These are phyloP conservation scores for Boletales sp. DNA, from an alignment of 768 basidiomycete genomes.

Conservation along the genomic window DNA sequence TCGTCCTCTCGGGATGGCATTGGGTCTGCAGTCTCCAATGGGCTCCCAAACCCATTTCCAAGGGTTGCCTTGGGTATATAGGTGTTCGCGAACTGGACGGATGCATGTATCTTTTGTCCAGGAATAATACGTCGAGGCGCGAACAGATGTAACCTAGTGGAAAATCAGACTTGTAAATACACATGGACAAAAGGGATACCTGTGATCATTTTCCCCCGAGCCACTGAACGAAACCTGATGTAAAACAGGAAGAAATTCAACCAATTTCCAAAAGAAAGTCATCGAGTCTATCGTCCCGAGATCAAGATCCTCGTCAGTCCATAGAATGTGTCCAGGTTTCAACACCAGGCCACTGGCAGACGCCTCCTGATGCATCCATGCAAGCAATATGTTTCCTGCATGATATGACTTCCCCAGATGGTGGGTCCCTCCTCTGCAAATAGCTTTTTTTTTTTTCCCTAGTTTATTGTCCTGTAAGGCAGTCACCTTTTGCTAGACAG, in stretches of 20 bases:
- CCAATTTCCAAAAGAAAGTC: conserved; percentile 12
- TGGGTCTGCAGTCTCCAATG: conserved; percentile 4
- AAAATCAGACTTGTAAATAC: background rate
- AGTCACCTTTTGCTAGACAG: no score
- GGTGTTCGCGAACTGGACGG: conserved; percentile 16
- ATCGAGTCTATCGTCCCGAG: conserved; percentile 15
- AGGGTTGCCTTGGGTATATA: conserved; percentile 16
- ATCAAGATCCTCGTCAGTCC: conserved; percentile 17
- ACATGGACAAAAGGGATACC: background rate
- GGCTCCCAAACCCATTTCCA: conserved; percentile 14
- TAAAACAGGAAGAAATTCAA: conserved; percentile 11
- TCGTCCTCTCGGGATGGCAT: conserved; percentile 4
- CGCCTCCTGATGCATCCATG: conserved; percentile 33
- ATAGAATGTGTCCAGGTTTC: conserved; percentile 14
- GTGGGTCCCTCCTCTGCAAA: conserved; percentile 13
- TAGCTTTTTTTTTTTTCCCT: no score
- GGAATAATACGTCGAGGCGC: conserved; percentile 17
- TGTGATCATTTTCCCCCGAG: conserved; percentile 7
- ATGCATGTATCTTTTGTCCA: conserved; percentile 19
- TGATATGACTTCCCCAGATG: conserved; percentile 10
- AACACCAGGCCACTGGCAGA: conserved; percentile 19
- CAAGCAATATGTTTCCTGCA: conserved; percentile 16
- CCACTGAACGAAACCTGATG: conserved; percentile 19
- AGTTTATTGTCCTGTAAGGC: no score
- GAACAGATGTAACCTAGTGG: conserved; percentile 8